A percentile compares a stretch with the other conserved stretches of the same genome.
Evolutionary conservation across 768 basidiomycete species (phyloP).

Genomic region (Tylopilus balloui): DNA sequence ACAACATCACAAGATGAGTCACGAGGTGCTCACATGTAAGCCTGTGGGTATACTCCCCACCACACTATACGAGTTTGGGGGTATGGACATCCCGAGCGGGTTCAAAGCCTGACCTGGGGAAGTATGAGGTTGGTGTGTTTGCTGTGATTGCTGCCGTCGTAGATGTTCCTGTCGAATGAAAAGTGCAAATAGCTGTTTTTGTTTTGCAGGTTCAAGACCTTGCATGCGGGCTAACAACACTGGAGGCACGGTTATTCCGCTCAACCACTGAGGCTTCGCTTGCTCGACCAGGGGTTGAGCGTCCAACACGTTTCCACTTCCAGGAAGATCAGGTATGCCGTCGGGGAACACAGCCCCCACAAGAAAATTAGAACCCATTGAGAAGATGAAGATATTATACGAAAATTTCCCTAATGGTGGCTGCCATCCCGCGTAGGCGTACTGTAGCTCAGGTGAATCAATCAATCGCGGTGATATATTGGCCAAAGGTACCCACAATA

Average conservation of each 20-base stretch:
- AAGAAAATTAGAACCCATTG: conserved; percentile 30
- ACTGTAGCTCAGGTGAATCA: conserved; percentile 33
- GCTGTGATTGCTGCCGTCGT: conserved; percentile 27
- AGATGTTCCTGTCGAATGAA: conserved; percentile 20
- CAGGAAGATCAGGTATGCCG: conserved; percentile 44
- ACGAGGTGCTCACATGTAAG: conserved; percentile 14
- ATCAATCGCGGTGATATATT: not conserved
- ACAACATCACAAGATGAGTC: not conserved
- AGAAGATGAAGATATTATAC: conserved; percentile 47
- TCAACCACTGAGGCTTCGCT: not conserved
- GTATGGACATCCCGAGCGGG: conserved; percentile 13
- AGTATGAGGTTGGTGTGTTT: conserved; percentile 15
- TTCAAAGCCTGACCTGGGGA: conserved; percentile 13
- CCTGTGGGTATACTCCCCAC: conserved; percentile 13
- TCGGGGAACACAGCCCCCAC: conserved; percentile 49
- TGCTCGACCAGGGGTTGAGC: conserved; percentile 2
- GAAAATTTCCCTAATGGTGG: conserved; percentile 39
- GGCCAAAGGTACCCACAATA: conserved; percentile 38
- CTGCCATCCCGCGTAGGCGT: conserved; percentile 48
- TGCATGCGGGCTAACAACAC: conserved; percentile 18
- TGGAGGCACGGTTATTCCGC: conserved; percentile 7
- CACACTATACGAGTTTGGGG: conserved; percentile 5
- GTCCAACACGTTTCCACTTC: conserved; percentile 17
- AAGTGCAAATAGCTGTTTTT: conserved; percentile 17
- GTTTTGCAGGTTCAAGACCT: conserved; percentile 22